phyloP scores from a whole-genome alignment of 2,329 filamentous ascomycete genomes.

The Rasamsonia emersonii region DNA sequence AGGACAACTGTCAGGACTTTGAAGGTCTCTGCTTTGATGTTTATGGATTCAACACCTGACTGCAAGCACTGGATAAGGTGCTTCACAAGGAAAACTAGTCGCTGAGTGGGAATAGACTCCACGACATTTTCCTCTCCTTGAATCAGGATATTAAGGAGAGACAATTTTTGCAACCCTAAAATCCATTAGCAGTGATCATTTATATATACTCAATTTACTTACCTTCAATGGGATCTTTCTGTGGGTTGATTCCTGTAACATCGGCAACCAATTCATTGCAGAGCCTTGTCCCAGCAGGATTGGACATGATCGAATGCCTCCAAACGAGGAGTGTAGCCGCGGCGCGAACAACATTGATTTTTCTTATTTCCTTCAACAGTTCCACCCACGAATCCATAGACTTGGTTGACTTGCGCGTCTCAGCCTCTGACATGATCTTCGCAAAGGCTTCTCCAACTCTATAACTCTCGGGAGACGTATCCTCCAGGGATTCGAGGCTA shows the following conservation, averaged over 20 bases:
- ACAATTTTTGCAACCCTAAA: conserved; percentile 40
- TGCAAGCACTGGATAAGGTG: conserved; percentile 67
- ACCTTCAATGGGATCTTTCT: conserved; percentile 37
- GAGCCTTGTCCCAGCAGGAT: conserved; percentile 41
- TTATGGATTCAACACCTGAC: conserved; percentile 42
- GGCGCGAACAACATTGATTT: conserved; percentile 38
- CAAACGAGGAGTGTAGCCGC: conserved; percentile 42
- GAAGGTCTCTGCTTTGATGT: conserved; percentile 30
- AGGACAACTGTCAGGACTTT: conserved; percentile 49
- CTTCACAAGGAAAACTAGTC: conserved; percentile 73
- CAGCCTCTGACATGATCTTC: conserved; percentile 28
- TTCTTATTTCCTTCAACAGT: conserved; percentile 26
- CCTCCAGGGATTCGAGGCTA: conserved; percentile 22
- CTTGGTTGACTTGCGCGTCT: conserved; percentile 16
- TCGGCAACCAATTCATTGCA: conserved; percentile 55
- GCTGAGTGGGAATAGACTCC: conserved; percentile 46
- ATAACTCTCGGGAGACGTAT: conserved; percentile 26
- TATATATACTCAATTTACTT: conserved; percentile 10
- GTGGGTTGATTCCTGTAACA: conserved; percentile 45
- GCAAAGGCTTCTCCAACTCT: conserved; percentile 33
- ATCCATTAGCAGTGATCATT: conserved; percentile 9
- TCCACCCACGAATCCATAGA: conserved; percentile 24
- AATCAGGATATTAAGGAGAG: conserved; percentile 48
- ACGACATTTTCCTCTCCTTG: conserved; percentile 40
- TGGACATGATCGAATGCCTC: conserved; percentile 40